phyloP scores from a whole-genome alignment of 2,329 filamentous ascomycete genomes.

The Fusarium secorum region DNA sequence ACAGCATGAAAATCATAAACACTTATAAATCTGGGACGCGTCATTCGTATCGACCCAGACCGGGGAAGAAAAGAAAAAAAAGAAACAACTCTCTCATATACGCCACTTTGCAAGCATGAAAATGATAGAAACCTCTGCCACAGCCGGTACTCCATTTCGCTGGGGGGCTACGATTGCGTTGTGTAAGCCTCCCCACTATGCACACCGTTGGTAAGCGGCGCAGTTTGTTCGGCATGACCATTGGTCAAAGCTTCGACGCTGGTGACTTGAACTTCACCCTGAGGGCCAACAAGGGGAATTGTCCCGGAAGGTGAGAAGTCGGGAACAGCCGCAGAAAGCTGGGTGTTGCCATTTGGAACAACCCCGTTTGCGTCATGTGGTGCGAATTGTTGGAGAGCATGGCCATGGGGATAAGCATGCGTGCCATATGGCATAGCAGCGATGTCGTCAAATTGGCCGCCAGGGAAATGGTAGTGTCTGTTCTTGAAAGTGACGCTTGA shows the following conservation, averaged over 20 bases:
- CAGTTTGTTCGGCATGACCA: constrained; percentile 28
- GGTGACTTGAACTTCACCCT: constrained; percentile 15
- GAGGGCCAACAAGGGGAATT: constrained; percentile 20
- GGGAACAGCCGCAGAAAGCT: constrained; percentile 51
- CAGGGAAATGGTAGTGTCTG: constrained; percentile 41
- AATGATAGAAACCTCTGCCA: not conserved
- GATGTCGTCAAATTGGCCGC: constrained; percentile 45
- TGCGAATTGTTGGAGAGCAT: constrained; percentile 43
- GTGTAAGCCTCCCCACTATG: constrained; percentile 31
- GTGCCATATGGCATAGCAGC: constrained; percentile 45
- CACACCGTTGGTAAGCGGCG: constrained; percentile 43
- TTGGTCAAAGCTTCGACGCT: constrained; percentile 30
- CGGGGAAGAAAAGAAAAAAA: not conserved
- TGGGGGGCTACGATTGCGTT: constrained; percentile 24
- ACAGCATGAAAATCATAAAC: constrained; percentile 34
- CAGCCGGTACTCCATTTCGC: constrained; percentile 6
- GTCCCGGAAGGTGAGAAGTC: constrained; percentile 50
- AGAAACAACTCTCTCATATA: constrained; percentile 12
- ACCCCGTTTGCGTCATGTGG: constrained; percentile 50
- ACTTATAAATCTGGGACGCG: constrained; percentile 29
- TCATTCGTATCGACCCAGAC: constrained; percentile 27
- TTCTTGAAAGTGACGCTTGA: constrained; percentile 50
- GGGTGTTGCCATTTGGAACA: constrained; percentile 41
- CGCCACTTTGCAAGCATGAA: not conserved
- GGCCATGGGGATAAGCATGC: constrained; percentile 43